Percentiles rank a stretch among this genome's conserved stretches.
Conservation (phyloP, 768 basidiomycete species). For the Russula compacta region DNA sequence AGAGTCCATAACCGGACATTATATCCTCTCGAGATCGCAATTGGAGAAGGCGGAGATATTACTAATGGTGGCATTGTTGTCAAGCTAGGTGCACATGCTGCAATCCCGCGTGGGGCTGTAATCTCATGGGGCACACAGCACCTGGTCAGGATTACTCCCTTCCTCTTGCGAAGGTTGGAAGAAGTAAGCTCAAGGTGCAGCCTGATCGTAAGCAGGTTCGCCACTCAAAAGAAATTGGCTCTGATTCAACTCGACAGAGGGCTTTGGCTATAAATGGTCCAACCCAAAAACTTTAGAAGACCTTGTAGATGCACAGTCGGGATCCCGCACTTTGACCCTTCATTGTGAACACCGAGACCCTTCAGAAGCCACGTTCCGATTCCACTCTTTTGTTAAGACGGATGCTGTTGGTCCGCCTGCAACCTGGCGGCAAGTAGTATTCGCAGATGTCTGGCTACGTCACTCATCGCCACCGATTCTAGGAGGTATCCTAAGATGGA, state of each 20-base stretch:
- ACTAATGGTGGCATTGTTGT: conserved; percentile 75
- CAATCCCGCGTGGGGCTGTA: not conserved
- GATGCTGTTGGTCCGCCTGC: conserved; percentile 42
- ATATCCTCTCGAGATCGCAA: conserved; percentile 84
- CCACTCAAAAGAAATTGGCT: not conserved
- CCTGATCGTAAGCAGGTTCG: conserved; percentile 69
- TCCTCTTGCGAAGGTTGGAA: conserved; percentile 82
- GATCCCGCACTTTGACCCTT: conserved; percentile 46
- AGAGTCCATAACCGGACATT: conserved; percentile 85
- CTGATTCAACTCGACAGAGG: conserved; percentile 45
- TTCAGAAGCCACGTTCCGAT: conserved; percentile 82
- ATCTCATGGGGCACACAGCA: conserved; percentile 29
- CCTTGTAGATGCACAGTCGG: conserved; percentile 50
- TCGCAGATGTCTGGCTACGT: not conserved
- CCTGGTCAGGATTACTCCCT: conserved; percentile 85
- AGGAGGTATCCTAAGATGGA: conserved; percentile 83
- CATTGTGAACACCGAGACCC: conserved; percentile 77
- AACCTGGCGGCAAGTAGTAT: conserved; percentile 11
- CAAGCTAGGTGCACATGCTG: conserved; percentile 35
- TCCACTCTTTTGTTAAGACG: conserved; percentile 85
- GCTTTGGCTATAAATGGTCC: conserved; percentile 96
- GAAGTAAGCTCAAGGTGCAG: conserved; percentile 73
- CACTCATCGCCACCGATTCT: conserved; percentile 2
- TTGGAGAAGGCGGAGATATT: conserved; percentile 80
- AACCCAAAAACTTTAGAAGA: conserved; percentile 84